Base-by-base conservation (phyloP, 345 rosid species). In the Rhodamnia argentea region DNA sequence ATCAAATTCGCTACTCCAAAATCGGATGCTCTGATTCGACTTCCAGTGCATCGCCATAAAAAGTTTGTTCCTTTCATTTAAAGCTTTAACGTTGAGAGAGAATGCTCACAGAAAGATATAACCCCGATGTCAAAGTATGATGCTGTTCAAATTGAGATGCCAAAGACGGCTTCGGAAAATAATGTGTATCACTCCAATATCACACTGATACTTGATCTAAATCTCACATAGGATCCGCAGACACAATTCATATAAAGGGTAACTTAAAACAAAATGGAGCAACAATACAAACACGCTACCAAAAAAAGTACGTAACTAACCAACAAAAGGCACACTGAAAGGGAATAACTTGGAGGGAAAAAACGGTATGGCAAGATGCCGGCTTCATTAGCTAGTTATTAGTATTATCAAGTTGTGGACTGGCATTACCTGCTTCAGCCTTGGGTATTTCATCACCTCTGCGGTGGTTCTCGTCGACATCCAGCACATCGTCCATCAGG, bases 401-500 rank as follows among this genome's bases (percentile, higher is more conserved):
- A 82, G 57, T 54, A 76, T 76, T 85, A 51, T 86, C 88, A 32
- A 86, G 89, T 37, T 83, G 82, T 24, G 89, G 90, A 83, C 89
- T 84, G 20, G 88, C 54, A 57, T 84, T 82, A 75, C 83, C 90
- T 52, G 89, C 88, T 85, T 92, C 92, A 12, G 86, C 84, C 87
- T 93, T 93, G 60, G 87, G 87, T 20, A 89, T 83, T 86, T 92
- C 96, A 60, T 93, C 95, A 10, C 40, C 93, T 83, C 93, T 91
- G 85, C 87, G 88, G 84, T 90, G 90, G 87, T 89, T 93, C 60
- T 94, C 98, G 32, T 94, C 95, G 42, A 90, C 96, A 27, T 86
- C 99, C 7, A 96, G 93, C 50, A 96, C 94, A 86, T 97, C 99
- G 70, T 96, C 97, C 93, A 97, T 93, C 90, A 93, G 88, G 89